Conservation (phyloP, 176 grass and related monocot genomes). For the Paspalum vaginatum region DNA sequence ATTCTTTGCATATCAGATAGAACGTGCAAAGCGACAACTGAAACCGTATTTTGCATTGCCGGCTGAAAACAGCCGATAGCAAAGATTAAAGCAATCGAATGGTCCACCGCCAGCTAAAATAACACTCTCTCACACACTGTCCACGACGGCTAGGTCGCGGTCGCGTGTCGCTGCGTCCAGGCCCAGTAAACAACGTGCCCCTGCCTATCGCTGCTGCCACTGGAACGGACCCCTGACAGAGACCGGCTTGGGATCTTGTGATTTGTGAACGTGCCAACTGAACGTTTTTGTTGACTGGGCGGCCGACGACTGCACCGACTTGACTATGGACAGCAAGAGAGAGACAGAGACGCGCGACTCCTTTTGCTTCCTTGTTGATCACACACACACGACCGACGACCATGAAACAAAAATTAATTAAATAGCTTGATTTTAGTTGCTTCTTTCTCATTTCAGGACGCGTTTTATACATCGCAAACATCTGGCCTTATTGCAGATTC, state of each 20-base stretch:
- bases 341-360: neutral
- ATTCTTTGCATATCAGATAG: no score
- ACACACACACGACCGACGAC: neutral
- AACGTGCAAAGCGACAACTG: no score
- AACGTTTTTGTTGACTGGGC: neutral
- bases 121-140: no score
- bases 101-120: no score
- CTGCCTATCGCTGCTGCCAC: neutral
- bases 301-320: neutral
- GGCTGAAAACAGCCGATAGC: no score
- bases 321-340: neutral
- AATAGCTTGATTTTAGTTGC: no score
- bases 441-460: no score
- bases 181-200: neutral
- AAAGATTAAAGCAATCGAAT: no score
- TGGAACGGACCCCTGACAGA: neutral
- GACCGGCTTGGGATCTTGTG: neutral
- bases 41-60: no score
- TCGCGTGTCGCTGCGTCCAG: conserved; percentile 14
- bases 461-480: no score
- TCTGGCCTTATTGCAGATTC: no score
- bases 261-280: conserved; percentile 1
- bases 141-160: neutral
- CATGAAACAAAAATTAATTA: neutral
- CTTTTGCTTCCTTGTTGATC: neutral